Base-by-base conservation (phyloP, 495 filamentous ascomycete genomes). In the Aspergillus coremiiformis region DNA sequence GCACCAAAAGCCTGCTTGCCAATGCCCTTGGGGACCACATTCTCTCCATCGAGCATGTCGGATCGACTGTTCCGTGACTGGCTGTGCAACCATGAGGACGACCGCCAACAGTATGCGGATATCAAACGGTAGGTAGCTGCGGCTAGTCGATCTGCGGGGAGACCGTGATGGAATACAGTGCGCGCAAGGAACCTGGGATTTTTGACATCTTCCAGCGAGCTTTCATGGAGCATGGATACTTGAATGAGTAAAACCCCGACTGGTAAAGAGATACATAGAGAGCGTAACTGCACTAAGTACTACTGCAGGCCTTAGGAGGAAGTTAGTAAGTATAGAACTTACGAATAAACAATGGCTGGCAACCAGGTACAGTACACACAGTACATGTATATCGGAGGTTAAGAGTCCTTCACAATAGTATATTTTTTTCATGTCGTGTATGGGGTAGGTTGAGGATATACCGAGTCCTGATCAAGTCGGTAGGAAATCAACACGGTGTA, bases 31-130 rank as follows among this genome's bases (percentile, higher is more conserved):
- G 63, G 27, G 33, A 53, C 20, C 50, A 47, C 2, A 39, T 51
- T 19, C 17, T 74, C 27, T 53, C 49, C 37, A 58, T 73, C 52
- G 24, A 53, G 14, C 77, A 80, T 52, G 64, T 70, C 45, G 77
- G 77, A 78, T 56, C 54, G 63, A 41, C 69, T 78, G 20, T 74
- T 78, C 55, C 63, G 72, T 7, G 74, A 78, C 35, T 77, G 75
- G 75, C 54, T 78, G 15, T 24, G 46, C 8, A 63, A 66, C 35
- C 52, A 58, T 33, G 60, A 61, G 19, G 67, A 58, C 10, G 75
- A 78, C 56, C 47, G 53, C 53, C 51, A 67, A 30, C 42, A 62
- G 20, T 78, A 78, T 57, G 69, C 60, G 15, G 52, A 23, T 15
- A 59, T 59, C 9, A 78, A 78, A 59, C 49, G 64, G 15, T 64